These are phyloP conservation scores for Cytospora paraplurivora DNA, from an alignment of 2,329 filamentous ascomycete genomes.

Conservation along the genomic window DNA sequence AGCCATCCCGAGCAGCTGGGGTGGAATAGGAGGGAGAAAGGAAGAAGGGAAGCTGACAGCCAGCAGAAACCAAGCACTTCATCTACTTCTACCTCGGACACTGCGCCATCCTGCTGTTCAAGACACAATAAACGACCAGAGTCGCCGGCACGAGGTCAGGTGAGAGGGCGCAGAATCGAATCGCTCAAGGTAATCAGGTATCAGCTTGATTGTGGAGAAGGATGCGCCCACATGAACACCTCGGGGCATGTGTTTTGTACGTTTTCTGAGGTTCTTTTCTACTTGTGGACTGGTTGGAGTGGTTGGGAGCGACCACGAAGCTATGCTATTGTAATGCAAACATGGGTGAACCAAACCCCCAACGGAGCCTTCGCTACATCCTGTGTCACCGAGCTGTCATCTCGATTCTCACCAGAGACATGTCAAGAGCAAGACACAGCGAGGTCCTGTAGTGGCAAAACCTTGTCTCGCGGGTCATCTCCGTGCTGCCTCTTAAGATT, in stretches of 20 bases:
- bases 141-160: not conserved
- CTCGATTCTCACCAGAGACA: not conserved
- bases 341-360: not conserved
- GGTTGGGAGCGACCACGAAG: slow-evolving; percentile 18
- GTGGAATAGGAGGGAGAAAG: not conserved
- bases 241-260: slow-evolving; percentile 11
- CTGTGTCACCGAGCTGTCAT: not conserved
- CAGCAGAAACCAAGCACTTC: slow-evolving; percentile 95
- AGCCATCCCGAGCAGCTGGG: not conserved
- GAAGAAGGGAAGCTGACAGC: not conserved
- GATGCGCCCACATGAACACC: slow-evolving; percentile 7
- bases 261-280: slow-evolving; percentile 10
- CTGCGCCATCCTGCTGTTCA: slow-evolving; percentile 97
- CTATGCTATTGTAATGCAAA: slow-evolving; percentile 13
- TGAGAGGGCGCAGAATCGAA: not conserved
- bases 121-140: slow-evolving; percentile 74
- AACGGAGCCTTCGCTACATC: not conserved
- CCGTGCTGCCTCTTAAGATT: not conserved
- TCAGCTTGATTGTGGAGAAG: slow-evolving; percentile 1
- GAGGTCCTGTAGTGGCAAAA: not conserved
- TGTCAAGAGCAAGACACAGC: not conserved
- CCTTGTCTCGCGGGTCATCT: not conserved
- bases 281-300: slow-evolving; percentile 12
- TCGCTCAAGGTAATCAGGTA: not conserved
- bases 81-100: slow-evolving; percentile 99